Base-by-base conservation (phyloP, 495 filamentous ascomycete species). In the Gamarada debralockiae region DNA sequence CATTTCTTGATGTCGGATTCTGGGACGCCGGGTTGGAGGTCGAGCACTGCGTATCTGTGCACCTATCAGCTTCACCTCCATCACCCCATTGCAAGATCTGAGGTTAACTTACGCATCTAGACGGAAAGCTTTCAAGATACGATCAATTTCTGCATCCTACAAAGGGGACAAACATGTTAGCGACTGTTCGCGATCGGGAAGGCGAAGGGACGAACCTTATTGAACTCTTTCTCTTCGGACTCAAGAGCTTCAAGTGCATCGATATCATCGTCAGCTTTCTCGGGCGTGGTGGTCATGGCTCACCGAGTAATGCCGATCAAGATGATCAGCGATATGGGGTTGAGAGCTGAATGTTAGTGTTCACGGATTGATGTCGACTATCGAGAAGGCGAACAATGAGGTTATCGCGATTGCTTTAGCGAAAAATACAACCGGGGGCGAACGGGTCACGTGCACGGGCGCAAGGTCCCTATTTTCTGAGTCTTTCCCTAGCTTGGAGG, bases 91-190 rank as follows among this genome's bases (percentile, higher is more conserved):
- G 31, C 7, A 34, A 34, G 14, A 34, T 7, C 7, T 7, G 14
- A n/a, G n/a, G n/a, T n/a, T n/a, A n/a, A 31, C 43, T 29, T 73
- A 91, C 87, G 92, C 89, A 76, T 97, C 87, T 58, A 95, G 79
- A 61, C 83, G 78, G 65, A 97, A 98, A 44, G 90, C 88, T 64
- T 87, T 86, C 57, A 95, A 75, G 62, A 98, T 97, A 41, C 92
- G 89, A 63, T 91, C 89, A 65, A 97, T 97, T 70, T 97, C 92
- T 53, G 89, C 87, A 79, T 97, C 93, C 88, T 96, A 37, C 34
- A 38, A 52, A 55, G 57, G 49, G 52, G 20, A 50, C 56, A 53
- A 29, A 42, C 58, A 52, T 33, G 43, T 59, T 17, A 59, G 57
- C 44, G 15, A 22, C 27, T 22, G 10, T 29, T 20, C 22, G 0